Conservation (phyloP, 2,329 filamentous ascomycete genomes). For the Cryphonectria radicalis region DNA sequence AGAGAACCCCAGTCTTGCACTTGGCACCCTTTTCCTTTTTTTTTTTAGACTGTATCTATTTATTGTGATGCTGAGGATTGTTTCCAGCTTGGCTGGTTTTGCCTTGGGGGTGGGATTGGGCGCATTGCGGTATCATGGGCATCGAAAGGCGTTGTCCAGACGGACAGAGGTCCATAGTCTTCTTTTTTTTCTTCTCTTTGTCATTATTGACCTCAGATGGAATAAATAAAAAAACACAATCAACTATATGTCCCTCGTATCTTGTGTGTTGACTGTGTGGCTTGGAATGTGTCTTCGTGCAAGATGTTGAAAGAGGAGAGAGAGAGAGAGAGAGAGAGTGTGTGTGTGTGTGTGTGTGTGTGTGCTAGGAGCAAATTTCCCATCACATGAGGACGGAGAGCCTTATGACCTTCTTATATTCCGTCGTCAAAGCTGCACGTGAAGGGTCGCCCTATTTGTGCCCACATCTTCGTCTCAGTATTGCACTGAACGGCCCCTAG, state of each 20-base stretch:
- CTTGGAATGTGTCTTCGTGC: no score
- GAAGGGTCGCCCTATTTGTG: not conserved
- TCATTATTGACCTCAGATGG: not conserved
- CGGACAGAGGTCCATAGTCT: not conserved
- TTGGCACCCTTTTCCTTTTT: no score
- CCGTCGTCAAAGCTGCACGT: not conserved
- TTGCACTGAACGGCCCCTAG: not conserved
- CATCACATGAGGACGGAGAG: no score
- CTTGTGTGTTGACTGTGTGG: not conserved
- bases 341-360: no score
- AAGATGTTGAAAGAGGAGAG: no score
- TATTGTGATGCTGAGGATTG: not conserved
- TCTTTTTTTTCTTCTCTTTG: no score
- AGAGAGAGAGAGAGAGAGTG: no score
- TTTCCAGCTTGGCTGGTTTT: no score
- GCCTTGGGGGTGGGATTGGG: not conserved
- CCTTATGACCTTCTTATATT: not conserved
- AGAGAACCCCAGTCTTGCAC: not conserved
- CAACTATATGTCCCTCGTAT: not conserved
- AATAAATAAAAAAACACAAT: not conserved
- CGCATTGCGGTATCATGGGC: not conserved
- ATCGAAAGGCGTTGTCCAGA: not conserved
- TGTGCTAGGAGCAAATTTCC: no score
- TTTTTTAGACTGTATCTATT: no score
- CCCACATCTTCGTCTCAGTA: not conserved